phyloP scores from a whole-genome alignment of 345 rosid species.

The Euphorbia peplus region DNA sequence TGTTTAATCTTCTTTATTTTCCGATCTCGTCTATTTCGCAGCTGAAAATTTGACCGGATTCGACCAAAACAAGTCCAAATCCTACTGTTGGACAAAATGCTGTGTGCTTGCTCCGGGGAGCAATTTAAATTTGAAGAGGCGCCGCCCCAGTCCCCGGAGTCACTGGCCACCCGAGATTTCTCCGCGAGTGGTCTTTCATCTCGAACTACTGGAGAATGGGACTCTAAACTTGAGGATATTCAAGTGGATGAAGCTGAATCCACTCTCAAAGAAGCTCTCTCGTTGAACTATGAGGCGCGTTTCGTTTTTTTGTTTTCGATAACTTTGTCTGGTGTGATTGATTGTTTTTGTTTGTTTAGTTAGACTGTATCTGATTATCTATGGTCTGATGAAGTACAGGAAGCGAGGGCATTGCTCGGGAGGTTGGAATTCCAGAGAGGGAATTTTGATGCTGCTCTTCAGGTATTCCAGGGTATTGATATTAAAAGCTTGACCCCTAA shows the following conservation, averaged over 20 bases:
- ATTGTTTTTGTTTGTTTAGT: background rate
- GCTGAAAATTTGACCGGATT: background rate
- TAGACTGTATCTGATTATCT: background rate
- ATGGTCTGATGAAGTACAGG: constrained; percentile 43
- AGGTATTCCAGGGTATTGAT: constrained; percentile 91
- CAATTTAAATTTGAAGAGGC: constrained; percentile 86
- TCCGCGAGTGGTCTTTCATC: constrained; percentile 85
- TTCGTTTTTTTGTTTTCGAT: background rate
- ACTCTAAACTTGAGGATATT: constrained; percentile 65
- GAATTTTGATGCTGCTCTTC: constrained; percentile 91
- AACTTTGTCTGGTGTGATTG: background rate
- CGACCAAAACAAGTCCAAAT: background rate
- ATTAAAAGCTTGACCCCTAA: constrained; percentile 57
- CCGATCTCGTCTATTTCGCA: background rate
- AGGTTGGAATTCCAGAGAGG: constrained; percentile 92
- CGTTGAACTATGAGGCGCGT: constrained; percentile 88
- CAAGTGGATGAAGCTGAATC: constrained; percentile 96
- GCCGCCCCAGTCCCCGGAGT: constrained; percentile 85
- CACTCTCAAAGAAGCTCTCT: constrained; percentile 91
- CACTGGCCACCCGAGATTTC: constrained; percentile 92
- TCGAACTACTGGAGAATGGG: constrained; percentile 71
- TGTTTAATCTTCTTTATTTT: background rate
- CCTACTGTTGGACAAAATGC: constrained; percentile 39
- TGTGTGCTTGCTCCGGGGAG: constrained; percentile 98
- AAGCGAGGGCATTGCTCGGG: constrained; percentile 95